Percentiles rank a stretch among this genome's conserved stretches.
Conservation (phyloP, 2,329 filamentous ascomycete species). For the Dryadomyces sulphureus region DNA sequence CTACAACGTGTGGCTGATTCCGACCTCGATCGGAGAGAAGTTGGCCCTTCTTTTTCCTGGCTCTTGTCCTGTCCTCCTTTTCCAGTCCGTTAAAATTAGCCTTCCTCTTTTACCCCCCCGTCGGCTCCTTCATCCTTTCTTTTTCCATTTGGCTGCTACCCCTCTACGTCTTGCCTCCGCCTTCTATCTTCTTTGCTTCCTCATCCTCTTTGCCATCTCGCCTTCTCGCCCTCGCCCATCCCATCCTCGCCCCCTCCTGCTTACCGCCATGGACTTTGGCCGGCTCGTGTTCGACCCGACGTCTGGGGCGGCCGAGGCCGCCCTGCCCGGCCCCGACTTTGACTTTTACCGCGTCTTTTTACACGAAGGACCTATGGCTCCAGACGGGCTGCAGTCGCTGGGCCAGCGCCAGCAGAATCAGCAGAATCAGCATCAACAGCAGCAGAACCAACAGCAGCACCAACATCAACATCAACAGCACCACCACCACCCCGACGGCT, state of each 20-base stretch:
- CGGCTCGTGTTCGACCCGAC: constrained; percentile 4
- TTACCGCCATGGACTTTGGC: constrained; percentile 6
- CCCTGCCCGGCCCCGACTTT: not conserved
- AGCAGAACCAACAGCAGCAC: not conserved
- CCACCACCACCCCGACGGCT: not conserved
- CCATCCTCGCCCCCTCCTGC: not conserved
- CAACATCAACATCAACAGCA: not conserved
- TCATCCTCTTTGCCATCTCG: not conserved
- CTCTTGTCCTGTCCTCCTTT: not conserved
- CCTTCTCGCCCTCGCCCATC: not conserved
- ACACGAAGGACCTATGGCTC: not conserved
- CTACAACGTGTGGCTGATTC: not conserved
- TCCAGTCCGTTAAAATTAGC: not conserved
- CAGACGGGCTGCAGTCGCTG: not conserved
- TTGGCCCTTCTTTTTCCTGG: not conserved
- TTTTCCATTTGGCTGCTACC: not conserved
- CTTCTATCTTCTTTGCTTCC: not conserved
- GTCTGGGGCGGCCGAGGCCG: constrained; percentile 1
- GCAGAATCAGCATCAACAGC: constrained; percentile 4
- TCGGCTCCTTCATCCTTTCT: not conserved
- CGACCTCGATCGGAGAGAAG: not conserved
- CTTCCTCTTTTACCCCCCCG: not conserved
- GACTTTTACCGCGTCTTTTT: constrained; percentile 1
- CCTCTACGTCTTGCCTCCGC: not conserved
- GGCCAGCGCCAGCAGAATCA: not conserved